Percentiles rank a stretch among this genome's conserved stretches.
phyloP scores from a whole-genome alignment of 192 early-diverging fungal species.

The Backusella tuberculispora region DNA sequence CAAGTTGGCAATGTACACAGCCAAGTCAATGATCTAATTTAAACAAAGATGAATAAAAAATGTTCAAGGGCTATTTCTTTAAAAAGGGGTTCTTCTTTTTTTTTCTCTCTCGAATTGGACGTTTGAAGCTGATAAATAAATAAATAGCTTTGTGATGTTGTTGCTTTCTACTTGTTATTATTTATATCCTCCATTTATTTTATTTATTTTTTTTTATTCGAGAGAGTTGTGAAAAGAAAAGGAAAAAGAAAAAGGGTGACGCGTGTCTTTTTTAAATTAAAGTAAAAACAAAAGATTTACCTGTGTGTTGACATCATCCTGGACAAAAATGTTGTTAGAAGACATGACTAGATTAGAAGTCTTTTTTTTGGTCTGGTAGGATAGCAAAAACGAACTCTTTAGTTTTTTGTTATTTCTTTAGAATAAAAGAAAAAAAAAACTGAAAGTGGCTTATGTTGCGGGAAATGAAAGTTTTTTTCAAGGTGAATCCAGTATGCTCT shows the following conservation, averaged over 20 bases:
- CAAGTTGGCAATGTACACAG: constrained; percentile 64
- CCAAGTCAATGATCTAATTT: constrained; percentile 69
- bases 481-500: not conserved
- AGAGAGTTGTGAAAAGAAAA: not conserved
- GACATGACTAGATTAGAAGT: constrained; percentile 14
- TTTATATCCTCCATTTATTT: too few relatives aligned
- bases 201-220: not conserved
- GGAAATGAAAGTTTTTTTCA: constrained; percentile 9
- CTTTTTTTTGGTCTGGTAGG: constrained; percentile 1
- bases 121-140: not conserved
- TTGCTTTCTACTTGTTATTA: not conserved
- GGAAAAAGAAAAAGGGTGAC: constrained; percentile 1
- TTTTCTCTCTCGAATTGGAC: not conserved
- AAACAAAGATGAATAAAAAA: not conserved
- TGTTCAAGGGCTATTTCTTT: not conserved
- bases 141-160: not conserved
- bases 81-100: not conserved
- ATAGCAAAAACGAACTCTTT: constrained; percentile 3
- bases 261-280: not conserved
- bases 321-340: constrained; percentile 22
- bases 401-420: not conserved
- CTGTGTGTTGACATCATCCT: constrained; percentile 15
- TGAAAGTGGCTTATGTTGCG: constrained; percentile 6
- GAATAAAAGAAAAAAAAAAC: constrained; percentile 6
- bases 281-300: not conserved